Conservation (phyloP, 2,329 filamentous ascomycete genomes). For the Aaosphaeria arxii region DNA sequence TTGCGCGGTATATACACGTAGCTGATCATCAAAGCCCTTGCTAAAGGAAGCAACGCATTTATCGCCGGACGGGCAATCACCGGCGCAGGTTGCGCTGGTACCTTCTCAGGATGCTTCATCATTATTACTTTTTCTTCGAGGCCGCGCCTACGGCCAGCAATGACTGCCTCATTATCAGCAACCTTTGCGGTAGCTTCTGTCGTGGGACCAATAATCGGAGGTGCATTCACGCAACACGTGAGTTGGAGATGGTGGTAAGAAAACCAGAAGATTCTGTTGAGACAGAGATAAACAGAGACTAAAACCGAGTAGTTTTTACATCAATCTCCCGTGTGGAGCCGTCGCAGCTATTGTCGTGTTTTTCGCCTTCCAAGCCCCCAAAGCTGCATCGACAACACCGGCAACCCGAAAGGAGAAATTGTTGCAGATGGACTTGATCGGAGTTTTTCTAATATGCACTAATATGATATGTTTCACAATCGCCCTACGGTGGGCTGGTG, state of each 20-base stretch:
- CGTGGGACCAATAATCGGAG: conserved; percentile 38
- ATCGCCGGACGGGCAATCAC: conserved; percentile 39
- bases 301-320: conserved; percentile 16
- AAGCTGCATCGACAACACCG: conserved; percentile 15
- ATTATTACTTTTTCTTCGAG: conserved; percentile 43
- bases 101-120: conserved; percentile 22
- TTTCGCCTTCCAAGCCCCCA: conserved; percentile 2
- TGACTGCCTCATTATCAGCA: conserved; percentile 34
- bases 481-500: conserved; percentile 45
- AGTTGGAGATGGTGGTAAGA: conserved; percentile 33
- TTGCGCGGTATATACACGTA: not conserved
- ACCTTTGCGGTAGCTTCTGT: conserved; percentile 32
- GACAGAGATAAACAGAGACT: not conserved
- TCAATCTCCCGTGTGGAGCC: conserved; percentile 9
- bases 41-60: conserved; percentile 29
- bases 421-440: conserved; percentile 44
- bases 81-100: conserved; percentile 36
- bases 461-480: conserved; percentile 40
- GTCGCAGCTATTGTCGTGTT: conserved; percentile 1
- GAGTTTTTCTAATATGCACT: conserved; percentile 38
- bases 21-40: conserved; percentile 13
- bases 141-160: conserved; percentile 37
- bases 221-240: conserved; percentile 36
- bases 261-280: not conserved
- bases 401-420: conserved; percentile 32